Percentiles rank a stretch among this genome's conserved stretches.
Evolutionary conservation across 1,139 yeast species (phyloP).

Genomic region (Yamadazyma conglobata): DNA sequence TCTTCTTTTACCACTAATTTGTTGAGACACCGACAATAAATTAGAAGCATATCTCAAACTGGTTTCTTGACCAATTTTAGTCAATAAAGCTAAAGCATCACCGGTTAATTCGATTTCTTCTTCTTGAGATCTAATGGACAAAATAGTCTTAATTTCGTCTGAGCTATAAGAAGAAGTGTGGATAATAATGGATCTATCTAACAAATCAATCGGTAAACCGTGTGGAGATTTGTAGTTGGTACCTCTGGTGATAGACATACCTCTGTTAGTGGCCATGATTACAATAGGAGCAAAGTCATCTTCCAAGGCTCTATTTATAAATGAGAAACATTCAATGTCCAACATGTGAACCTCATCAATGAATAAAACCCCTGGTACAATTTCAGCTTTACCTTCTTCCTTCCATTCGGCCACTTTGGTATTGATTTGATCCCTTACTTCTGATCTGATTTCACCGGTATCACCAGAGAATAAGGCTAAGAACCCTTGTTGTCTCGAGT

Average conservation of each 20-base stretch:
- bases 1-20: slow-evolving; percentile 80
- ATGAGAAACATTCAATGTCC: slow-evolving; percentile 95
- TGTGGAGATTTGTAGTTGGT: slow-evolving; percentile 94
- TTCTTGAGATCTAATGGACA: slow-evolving; percentile 90
- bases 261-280: slow-evolving; percentile 97
- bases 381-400: slow-evolving; percentile 98
- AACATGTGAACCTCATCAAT: slow-evolving; percentile 99
- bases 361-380: slow-evolving; percentile 96
- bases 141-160: slow-evolving; percentile 81
- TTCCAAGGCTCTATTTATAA: slow-evolving; percentile 92
- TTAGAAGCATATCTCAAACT: slow-evolving; percentile 91
- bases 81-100: slow-evolving; percentile 85
- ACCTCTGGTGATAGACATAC: slow-evolving; percentile 88
- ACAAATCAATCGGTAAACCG: slow-evolving; percentile 90
- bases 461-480: slow-evolving; percentile 95
- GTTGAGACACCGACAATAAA: slow-evolving; percentile 83
- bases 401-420: slow-evolving; percentile 98
- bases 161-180: slow-evolving; percentile 75
- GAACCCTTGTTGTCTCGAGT: slow-evolving; percentile 97
- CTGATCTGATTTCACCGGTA: slow-evolving; percentile 94
- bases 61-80: slow-evolving; percentile 91
- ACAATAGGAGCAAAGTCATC: slow-evolving; percentile 97
- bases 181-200: slow-evolving; percentile 91
- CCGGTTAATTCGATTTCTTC: slow-evolving; percentile 85
- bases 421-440: slow-evolving; percentile 95